Evolutionary conservation across 2,329 filamentous ascomycete species (phyloP).

Genomic region (Immersiporthe knoxdaviesiana): DNA sequence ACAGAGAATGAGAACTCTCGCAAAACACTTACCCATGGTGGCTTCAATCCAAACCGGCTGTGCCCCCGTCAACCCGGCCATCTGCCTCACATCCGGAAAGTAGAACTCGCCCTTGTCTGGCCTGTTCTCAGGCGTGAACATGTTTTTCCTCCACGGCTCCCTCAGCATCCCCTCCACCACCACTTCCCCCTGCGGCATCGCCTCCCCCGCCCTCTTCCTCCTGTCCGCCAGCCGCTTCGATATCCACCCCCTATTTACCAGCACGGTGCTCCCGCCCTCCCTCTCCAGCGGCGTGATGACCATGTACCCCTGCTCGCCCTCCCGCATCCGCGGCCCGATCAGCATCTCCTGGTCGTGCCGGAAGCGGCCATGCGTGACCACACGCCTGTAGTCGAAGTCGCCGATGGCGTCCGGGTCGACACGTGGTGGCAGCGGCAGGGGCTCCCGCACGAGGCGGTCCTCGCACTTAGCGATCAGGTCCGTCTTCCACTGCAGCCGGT

Average conservation of each 20-base stretch:
- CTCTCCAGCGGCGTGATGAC: constrained; percentile 91
- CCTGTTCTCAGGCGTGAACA: constrained; percentile 91
- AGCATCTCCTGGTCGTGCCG: constrained; percentile 96
- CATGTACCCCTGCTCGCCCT: constrained; percentile 87
- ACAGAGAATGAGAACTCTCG: not conserved
- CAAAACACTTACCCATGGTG: constrained; percentile 74
- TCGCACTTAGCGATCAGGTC: constrained; percentile 89
- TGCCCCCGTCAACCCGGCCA: constrained; percentile 80
- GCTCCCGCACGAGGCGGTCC: constrained; percentile 83
- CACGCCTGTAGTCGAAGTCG: constrained; percentile 90
- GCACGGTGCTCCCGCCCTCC: constrained; percentile 65
- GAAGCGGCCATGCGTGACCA: constrained; percentile 73
- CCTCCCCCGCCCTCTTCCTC: constrained; percentile 62
- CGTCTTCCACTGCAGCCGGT: constrained; percentile 91
- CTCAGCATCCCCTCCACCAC: constrained; percentile 82
- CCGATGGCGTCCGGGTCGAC: constrained; percentile 80
- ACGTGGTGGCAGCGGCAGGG: constrained; percentile 80
- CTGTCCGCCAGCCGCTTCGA: constrained; percentile 72
- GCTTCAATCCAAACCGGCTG: constrained; percentile 95
- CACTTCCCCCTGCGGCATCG: constrained; percentile 71
- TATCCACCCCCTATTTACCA: constrained; percentile 94
- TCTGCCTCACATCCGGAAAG: constrained; percentile 91
- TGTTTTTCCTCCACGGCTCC: constrained; percentile 95
- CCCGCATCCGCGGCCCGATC: constrained; percentile 84
- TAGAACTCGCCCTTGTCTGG: constrained; percentile 87